Evolutionary conservation across 2,329 filamentous ascomycete species (phyloP), one percentile per base, ranked within the genome.

Genomic region (Pseudogymnoascus sp.): DNA sequence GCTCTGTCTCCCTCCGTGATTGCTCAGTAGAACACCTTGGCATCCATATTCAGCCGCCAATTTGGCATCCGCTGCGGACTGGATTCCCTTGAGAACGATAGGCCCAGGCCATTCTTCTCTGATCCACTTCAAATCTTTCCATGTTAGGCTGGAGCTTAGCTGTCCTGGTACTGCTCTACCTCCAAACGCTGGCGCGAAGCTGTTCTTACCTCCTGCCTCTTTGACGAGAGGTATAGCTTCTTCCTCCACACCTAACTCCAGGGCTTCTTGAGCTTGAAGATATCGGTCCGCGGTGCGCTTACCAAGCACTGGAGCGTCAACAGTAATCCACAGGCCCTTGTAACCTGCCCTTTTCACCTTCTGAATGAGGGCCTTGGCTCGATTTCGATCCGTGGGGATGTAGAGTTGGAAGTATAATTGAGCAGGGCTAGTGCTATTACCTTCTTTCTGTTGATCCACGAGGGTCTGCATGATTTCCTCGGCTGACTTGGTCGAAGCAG

Each of bases 361-460:
- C 7, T 68, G 70, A 2, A 86, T 72, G 0, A 84, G 72, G 1
- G 73, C 72, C 61, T 78, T 78, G 10, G 81, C 80, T 62, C 81
- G 78, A 7, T 68, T 61, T 0, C 81, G 76, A 66, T 84, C 75
- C 66, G 78, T 79, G 71, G 84, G 79, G 60, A 85, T 80, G 68
- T 86, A 86, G 6, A 86, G 76, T 70, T 85, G 83, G 68, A 84
- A 84, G 75, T 83, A 82, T 62, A 81, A 72, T 46, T 46, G 41
- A 26, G 41, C 41, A n/a, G 22, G 41, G 6, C 22, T 24, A 14
- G 41, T 24, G 22, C 12, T 24, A 26, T 14, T 46, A n/a, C 2
- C 6, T 6, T 24, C 19, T n/a, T 26, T 46, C 19, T 46, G 22
- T 26, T 46, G 12, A 22, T 46, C 19, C 41, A 26, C 11, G 3